Evolutionary conservation across 805 yeast genomes (phyloP).

Genomic region (Debaryomyces prosopidis): DNA sequence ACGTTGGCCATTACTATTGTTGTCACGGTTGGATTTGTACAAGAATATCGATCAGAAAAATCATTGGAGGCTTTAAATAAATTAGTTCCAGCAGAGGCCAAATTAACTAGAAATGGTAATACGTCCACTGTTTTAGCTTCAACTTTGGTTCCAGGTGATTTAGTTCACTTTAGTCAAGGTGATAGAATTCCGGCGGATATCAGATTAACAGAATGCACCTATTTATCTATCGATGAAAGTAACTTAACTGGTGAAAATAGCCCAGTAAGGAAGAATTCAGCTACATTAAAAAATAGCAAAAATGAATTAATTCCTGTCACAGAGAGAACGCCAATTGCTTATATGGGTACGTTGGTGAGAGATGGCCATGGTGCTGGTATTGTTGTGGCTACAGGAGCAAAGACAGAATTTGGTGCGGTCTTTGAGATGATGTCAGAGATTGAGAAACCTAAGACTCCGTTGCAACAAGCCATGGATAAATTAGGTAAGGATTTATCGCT

Average conservation of each 20-base stretch:
- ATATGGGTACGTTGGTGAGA: conserved; percentile 96
- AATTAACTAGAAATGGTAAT: conserved; percentile 78
- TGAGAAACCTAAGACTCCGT: conserved; percentile 97
- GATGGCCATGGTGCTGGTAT: conserved; percentile 95
- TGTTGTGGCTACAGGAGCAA: conserved; percentile 85
- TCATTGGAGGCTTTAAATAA: conserved; percentile 89
- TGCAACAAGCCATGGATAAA: conserved; percentile 93
- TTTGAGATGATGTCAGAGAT: conserved; percentile 94
- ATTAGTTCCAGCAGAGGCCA: conserved; percentile 96
- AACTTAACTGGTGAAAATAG: conserved; percentile 93
- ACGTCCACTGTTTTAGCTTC: conserved; percentile 84
- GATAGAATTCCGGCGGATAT: conserved; percentile 97
- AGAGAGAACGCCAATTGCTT: conserved; percentile 78
- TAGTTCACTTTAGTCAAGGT: conserved; percentile 87
- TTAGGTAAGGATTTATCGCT: conserved; percentile 87
- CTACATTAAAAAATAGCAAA: conserved; percentile 33
- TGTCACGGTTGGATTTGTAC: conserved; percentile 95
- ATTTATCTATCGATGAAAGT: conserved; percentile 86
- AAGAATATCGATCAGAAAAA: conserved; percentile 94
- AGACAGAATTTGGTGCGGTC: conserved; percentile 92
- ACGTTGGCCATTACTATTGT: conserved; percentile 90
- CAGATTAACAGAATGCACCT: conserved; percentile 75
- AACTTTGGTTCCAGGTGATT: conserved; percentile 91
- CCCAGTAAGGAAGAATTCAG: conserved; percentile 71
- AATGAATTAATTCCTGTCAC: conserved; percentile 53